Evolutionary conservation across 139 green algal species (phyloP).

Genomic region (Chlorella sp.): DNA sequence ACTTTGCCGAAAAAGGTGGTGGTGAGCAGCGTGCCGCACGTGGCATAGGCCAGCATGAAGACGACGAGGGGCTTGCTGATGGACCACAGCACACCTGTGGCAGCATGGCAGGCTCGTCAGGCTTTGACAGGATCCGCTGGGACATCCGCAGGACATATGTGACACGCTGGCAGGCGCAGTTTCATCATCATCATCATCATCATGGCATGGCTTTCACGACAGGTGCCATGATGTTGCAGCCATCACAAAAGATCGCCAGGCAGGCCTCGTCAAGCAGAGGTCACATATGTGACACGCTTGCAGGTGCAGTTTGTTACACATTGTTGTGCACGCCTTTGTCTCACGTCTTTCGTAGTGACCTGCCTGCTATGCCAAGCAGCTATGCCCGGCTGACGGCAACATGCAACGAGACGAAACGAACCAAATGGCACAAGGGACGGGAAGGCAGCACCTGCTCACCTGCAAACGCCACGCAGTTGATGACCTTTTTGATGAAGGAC

Average conservation of each 20-base stretch:
- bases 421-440: not conserved
- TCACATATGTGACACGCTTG: not conserved
- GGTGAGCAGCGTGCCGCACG: constrained; percentile 72
- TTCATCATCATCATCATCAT: not conserved
- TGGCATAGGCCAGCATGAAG: constrained; percentile 79
- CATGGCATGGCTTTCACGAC: not conserved
- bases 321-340: not conserved
- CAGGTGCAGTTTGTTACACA: not conserved
- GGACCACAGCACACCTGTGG: constrained; percentile 60
- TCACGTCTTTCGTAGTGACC: not conserved
- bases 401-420: too few species aligned
- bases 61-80: constrained; percentile 66
- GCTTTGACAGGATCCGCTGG: not conserved
- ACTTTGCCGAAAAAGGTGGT: constrained; percentile 68
- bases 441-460: constrained; percentile 21
- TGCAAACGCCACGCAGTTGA: constrained; percentile 78
- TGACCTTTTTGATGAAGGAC: constrained; percentile 63
- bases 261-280: too few species aligned
- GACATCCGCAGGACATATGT: too few species aligned
- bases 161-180: too few species aligned
- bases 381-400: too few species aligned
- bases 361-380: not conserved
- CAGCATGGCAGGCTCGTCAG: not conserved
- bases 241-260: too few species aligned
- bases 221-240: not conserved